Percentiles rank a stretch among this genome's conserved stretches.
Evolutionary conservation across 2,329 filamentous ascomycete species (phyloP).

Genomic region (Sarocladiaceae sp.): DNA sequence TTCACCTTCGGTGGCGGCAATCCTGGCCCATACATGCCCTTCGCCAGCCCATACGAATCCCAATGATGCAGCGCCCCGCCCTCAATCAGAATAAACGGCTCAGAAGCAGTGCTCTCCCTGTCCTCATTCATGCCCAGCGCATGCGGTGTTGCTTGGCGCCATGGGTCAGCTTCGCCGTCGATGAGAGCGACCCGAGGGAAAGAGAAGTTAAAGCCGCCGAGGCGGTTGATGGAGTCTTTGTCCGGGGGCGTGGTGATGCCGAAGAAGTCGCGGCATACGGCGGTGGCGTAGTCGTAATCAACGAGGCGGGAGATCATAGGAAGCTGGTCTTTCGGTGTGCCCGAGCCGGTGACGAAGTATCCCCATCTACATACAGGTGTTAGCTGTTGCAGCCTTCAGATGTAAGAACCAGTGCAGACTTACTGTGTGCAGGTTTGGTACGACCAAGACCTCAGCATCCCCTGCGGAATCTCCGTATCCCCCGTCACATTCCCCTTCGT

Average conservation of each 20-base stretch:
- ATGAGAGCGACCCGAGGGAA: slow-evolving; percentile 71
- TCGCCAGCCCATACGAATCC: slow-evolving; percentile 12
- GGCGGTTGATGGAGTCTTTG: slow-evolving; percentile 63
- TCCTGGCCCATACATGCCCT: slow-evolving; percentile 9
- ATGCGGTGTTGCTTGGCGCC: slow-evolving; percentile 68
- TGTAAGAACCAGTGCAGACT: not conserved
- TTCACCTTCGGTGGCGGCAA: slow-evolving; percentile 9
- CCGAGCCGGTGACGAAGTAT: slow-evolving; percentile 67
- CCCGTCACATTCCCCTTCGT: slow-evolving; percentile 1
- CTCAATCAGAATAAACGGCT: slow-evolving; percentile 17
- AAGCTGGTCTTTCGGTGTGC: slow-evolving; percentile 55
- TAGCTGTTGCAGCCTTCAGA: slow-evolving; percentile 15
- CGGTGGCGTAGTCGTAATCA: slow-evolving; percentile 54
- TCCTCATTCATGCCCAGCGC: slow-evolving; percentile 41
- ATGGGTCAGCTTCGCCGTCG: slow-evolving; percentile 74
- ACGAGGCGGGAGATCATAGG: slow-evolving; percentile 68
- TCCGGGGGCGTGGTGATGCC: slow-evolving; percentile 60
- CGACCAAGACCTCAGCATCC: slow-evolving; percentile 11
- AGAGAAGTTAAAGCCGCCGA: slow-evolving; percentile 65
- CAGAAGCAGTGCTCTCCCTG: slow-evolving; percentile 9
- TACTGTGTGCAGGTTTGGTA: slow-evolving; percentile 14
- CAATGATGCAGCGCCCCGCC: slow-evolving; percentile 15
- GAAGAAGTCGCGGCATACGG: slow-evolving; percentile 62
- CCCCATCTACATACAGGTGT: slow-evolving; percentile 57
- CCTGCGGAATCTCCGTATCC: slow-evolving; percentile 16